phyloP scores from a whole-genome alignment of 768 basidiomycete genomes.

The Russula virescens region DNA sequence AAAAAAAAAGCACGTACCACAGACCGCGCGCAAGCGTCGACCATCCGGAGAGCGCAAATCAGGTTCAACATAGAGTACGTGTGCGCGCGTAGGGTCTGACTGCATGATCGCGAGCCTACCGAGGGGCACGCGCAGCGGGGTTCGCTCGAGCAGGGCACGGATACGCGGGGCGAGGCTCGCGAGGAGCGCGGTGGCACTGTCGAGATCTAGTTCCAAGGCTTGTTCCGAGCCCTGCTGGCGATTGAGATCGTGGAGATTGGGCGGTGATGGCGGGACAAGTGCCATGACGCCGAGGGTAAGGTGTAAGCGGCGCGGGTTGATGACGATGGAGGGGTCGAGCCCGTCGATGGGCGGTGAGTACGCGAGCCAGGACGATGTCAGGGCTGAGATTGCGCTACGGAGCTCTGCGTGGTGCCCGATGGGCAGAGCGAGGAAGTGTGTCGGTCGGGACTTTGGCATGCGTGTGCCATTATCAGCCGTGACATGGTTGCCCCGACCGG shows the following conservation, averaged over 20 bases:
- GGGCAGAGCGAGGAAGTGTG: conserved; percentile 21
- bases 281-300: conserved; percentile 73
- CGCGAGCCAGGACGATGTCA: conserved; percentile 31
- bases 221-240: no score
- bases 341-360: conserved; percentile 38
- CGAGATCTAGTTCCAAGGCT: conserved; percentile 24
- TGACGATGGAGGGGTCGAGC: conserved; percentile 54
- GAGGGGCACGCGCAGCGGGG: conserved; percentile 38
- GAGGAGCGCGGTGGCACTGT: conserved; percentile 28
- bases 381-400: conserved; percentile 26
- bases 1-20: conserved; percentile 14
- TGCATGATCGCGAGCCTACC: conserved; percentile 47
- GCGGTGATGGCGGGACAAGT: conserved; percentile 31
- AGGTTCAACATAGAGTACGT: conserved; percentile 56
- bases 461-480: no score
- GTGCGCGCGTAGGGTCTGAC: conserved; percentile 39
- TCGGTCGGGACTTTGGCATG: neutral
- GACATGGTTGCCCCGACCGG: no score
- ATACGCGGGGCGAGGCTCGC: conserved; percentile 34
- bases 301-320: conserved; percentile 55
- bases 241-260: neutral
- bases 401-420: conserved; percentile 32
- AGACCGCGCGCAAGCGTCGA: conserved; percentile 32
- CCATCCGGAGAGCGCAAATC: conserved; percentile 31
- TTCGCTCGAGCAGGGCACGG: conserved; percentile 34